These are phyloP conservation scores for Peronospora tabacina DNA, from an alignment of 352 stramenopile species.

Conservation along the genomic window DNA sequence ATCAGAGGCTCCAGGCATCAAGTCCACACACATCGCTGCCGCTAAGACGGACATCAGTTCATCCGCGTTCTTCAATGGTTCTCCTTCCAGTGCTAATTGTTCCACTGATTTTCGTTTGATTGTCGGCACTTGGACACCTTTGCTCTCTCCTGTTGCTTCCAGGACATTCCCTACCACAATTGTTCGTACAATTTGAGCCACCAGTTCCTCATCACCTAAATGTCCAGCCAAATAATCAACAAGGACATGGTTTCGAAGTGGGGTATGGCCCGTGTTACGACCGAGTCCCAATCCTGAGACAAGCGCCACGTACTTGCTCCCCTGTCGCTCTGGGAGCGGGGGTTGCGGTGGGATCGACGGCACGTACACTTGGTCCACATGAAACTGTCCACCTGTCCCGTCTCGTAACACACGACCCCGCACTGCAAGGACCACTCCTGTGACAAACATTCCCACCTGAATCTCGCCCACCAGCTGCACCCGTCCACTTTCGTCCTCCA, in stretches of 20 bases:
- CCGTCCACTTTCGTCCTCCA: constrained; percentile 87
- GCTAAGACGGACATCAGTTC: constrained; percentile 64
- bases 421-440: constrained; percentile 66
- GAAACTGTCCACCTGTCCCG: constrained; percentile 34
- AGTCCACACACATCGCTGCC: constrained; percentile 83
- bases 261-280: constrained; percentile 26
- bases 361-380: constrained; percentile 54
- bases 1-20: constrained; percentile 86
- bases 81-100: constrained; percentile 35
- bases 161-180: constrained; percentile 66
- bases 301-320: constrained; percentile 59
- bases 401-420: constrained; percentile 43
- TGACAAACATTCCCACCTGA: constrained; percentile 46
- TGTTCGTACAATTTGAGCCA: constrained; percentile 65
- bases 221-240: constrained; percentile 72
- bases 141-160: constrained; percentile 4
- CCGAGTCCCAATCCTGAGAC: constrained; percentile 53
- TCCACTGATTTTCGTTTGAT: constrained; percentile 43
- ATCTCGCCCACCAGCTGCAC: constrained; percentile 61
- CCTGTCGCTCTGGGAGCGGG: constrained; percentile 34
- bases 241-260: constrained; percentile 53
- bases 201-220: constrained; percentile 46
- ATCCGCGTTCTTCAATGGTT: constrained; percentile 63
- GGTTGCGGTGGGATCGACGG: constrained; percentile 44
- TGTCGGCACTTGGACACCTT: constrained; percentile 22